Evolutionary conservation across 257 asterid species (phyloP).

Genomic region (Scutellaria barbata): DNA sequence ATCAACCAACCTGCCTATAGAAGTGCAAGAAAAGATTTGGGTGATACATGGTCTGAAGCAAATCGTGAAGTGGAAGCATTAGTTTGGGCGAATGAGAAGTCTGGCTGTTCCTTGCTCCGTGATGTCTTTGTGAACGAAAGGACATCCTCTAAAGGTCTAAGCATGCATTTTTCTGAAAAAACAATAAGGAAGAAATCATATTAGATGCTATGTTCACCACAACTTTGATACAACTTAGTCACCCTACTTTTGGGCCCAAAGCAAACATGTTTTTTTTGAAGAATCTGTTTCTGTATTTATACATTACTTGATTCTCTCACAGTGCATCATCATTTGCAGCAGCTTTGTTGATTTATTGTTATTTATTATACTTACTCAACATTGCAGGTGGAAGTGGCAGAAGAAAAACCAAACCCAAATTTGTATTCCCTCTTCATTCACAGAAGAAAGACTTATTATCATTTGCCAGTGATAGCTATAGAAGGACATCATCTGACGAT

Average conservation of each 20-base stretch:
- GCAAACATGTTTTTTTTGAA: slow-evolving; percentile 21
- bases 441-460: slow-evolving; percentile 43
- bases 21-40: slow-evolving; percentile 42
- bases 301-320: slow-evolving; percentile 8
- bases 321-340: too few relatives aligned
- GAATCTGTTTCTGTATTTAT: not conserved
- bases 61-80: slow-evolving; percentile 54
- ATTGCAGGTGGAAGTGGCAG: too few relatives aligned
- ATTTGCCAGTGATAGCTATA: slow-evolving; percentile 42
- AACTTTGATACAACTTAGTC: not conserved
- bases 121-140: too few relatives aligned
- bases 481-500: slow-evolving; percentile 37
- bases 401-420: slow-evolving; percentile 56
- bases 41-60: slow-evolving; percentile 55
- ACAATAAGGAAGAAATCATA: slow-evolving; percentile 1
- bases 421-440: slow-evolving; percentile 50
- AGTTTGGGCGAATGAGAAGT: too few relatives aligned
- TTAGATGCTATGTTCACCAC: slow-evolving; percentile 13
- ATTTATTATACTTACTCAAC: too few relatives aligned
- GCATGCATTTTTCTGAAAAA: slow-evolving; percentile 27
- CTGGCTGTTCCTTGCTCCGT: too few relatives aligned
- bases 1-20: slow-evolving; percentile 30
- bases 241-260: too few relatives aligned
- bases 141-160: slow-evolving; percentile 56
- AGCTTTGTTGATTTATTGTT: too few relatives aligned